phyloP scores from a whole-genome alignment of 495 filamentous ascomycete species.

The Lentithecium fluviatile region DNA sequence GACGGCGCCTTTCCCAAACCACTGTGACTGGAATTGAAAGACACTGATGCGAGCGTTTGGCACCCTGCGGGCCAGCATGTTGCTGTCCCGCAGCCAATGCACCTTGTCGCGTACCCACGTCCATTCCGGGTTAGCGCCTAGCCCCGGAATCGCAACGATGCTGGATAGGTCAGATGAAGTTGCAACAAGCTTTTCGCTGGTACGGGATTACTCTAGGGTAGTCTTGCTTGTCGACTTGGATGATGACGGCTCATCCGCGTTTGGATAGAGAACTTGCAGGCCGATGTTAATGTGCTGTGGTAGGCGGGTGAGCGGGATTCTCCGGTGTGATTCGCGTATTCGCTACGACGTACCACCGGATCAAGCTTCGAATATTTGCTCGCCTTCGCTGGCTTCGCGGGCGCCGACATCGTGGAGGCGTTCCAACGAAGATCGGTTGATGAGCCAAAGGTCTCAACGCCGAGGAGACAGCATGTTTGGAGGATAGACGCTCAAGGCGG shows the following conservation, averaged over 20 bases:
- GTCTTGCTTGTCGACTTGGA: conserved; percentile 3
- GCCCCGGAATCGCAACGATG: conserved; percentile 23
- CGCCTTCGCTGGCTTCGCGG: conserved; percentile 4
- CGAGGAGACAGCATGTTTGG: too few relatives aligned
- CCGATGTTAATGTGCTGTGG: conserved; percentile 15
- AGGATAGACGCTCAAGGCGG: too few relatives aligned
- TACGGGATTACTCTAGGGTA: conserved; percentile 6
- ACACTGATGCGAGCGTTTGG: conserved; percentile 22
- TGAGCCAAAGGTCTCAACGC: neutral
- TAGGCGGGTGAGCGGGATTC: neutral
- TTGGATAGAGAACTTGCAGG: conserved; percentile 15
- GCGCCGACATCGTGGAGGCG: neutral
- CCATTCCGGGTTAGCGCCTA: conserved; percentile 19
- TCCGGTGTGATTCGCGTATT: too few relatives aligned
- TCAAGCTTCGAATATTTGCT: conserved; percentile 13
- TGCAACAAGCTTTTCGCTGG: neutral
- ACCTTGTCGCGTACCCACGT: conserved; percentile 15
- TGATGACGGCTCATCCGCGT: conserved; percentile 5
- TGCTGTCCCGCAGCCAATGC: conserved; percentile 22
- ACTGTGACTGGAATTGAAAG: conserved; percentile 19
- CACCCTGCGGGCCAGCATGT: conserved; percentile 14
- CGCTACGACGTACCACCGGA: neutral
- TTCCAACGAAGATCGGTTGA: neutral
- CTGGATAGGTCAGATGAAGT: conserved; percentile 5
- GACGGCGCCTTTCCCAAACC: conserved; percentile 18